phyloP scores from a whole-genome alignment of 106 monocot species.

The Triglochin maritima region DNA sequence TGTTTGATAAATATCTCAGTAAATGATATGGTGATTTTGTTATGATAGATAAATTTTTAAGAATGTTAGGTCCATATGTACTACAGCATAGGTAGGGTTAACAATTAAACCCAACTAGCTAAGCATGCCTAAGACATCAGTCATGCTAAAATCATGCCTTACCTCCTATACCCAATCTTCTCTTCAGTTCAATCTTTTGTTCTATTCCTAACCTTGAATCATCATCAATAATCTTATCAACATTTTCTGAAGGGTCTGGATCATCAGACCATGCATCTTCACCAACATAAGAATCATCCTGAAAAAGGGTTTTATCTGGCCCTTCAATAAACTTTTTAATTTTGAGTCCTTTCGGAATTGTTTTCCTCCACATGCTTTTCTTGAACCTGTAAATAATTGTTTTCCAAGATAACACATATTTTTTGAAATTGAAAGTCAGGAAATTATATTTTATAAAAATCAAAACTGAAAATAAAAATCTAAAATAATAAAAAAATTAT shows the following conservation, averaged over 20 bases:
- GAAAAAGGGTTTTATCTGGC: slow-evolving; percentile 39
- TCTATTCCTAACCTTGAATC: slow-evolving; percentile 31
- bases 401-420: no score
- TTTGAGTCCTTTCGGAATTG: slow-evolving; percentile 75
- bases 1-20: no score
- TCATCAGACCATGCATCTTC: slow-evolving; percentile 93
- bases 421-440: no score
- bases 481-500: no score
- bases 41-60: no score
- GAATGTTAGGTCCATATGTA: no score
- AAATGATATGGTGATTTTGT: no score
- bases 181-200: slow-evolving; percentile 44
- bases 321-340: slow-evolving; percentile 75
- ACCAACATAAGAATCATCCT: slow-evolving; percentile 71
- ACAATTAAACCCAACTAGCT: no score
- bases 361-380: slow-evolving; percentile 79
- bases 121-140: background rate
- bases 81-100: no score
- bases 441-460: no score
- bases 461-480: no score
- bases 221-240: slow-evolving; percentile 40
- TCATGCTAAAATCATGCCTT: background rate
- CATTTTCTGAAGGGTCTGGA: slow-evolving; percentile 27
- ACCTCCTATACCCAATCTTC: slow-evolving; percentile 39
- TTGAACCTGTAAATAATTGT: slow-evolving; percentile 29